Evolutionary conservation across 2,329 filamentous ascomycete species (phyloP).

Genomic region (Dactylellina haptotyla): DNA sequence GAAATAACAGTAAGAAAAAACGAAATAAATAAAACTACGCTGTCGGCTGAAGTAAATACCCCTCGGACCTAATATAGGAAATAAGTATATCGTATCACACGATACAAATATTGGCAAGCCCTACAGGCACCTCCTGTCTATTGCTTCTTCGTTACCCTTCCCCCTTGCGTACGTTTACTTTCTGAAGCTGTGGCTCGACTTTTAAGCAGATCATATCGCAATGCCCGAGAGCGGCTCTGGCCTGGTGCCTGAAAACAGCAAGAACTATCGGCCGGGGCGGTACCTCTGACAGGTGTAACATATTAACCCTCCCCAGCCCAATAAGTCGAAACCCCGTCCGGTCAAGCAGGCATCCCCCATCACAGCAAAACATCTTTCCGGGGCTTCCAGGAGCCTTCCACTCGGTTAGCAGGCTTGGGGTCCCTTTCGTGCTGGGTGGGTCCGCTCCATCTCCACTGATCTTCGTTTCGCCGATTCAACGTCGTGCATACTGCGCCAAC

Average conservation of each 20-base stretch:
- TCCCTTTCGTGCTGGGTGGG: conserved; percentile 4
- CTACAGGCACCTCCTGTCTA: conserved; percentile 1
- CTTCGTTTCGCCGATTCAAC: conserved; percentile 51
- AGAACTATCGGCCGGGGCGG: conserved; percentile 12
- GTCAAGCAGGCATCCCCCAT: conserved; percentile 18
- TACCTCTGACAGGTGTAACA: conserved; percentile 25
- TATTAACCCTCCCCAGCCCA: background rate
- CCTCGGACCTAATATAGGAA: too few relatives aligned
- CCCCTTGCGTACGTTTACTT: too few relatives aligned
- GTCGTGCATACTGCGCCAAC: conserved; percentile 39
- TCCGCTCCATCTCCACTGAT: conserved; percentile 20
- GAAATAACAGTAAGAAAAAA: too few relatives aligned
- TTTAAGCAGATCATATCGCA: conserved; percentile 13
- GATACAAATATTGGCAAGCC: background rate
- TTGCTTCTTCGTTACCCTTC: too few relatives aligned
- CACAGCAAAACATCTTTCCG: conserved; percentile 15
- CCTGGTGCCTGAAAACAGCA: conserved; percentile 37
- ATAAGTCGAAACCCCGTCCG: too few relatives aligned
- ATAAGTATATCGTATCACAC: background rate
- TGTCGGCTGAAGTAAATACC: too few relatives aligned
- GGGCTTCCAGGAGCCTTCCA: conserved; percentile 47
- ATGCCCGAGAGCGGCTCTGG: conserved; percentile 13
- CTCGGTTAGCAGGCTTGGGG: conserved; percentile 29
- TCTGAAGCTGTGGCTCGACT: too few relatives aligned
- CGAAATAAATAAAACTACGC: too few relatives aligned